Evolutionary conservation across 331 rosid genomes (phyloP).

Genomic region (Telfairia occidentalis): DNA sequence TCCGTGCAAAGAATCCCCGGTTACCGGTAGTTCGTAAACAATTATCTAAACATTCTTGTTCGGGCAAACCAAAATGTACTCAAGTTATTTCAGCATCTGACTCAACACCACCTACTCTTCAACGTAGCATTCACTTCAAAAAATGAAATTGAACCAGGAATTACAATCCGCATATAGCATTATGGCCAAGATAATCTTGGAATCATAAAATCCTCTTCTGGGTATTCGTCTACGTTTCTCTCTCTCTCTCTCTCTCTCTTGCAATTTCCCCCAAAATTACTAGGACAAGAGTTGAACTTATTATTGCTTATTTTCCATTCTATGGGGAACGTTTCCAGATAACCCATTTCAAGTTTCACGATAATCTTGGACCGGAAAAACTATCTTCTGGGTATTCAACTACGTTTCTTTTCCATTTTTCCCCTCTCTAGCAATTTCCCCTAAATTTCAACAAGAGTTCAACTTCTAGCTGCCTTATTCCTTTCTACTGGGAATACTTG

Average conservation of each 20-base stretch:
- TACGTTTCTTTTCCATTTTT: neutral
- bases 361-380: neutral
- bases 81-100: no score
- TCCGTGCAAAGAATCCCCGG: no score
- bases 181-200: neutral
- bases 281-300: neutral
- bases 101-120: no score
- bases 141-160: no score
- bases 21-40: no score
- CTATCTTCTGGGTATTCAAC: neutral
- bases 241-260: neutral
- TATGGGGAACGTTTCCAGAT: no score
- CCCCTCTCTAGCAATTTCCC: neutral
- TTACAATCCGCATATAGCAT: no score
- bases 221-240: neutral
- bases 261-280: neutral
- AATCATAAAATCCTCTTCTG: neutral
- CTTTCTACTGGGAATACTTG: neutral
- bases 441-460: neutral
- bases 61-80: no score
- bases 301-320: neutral
- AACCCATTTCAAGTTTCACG: neutral
- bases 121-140: no score
- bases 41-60: no score
- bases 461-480: neutral